Evolutionary conservation across 139 green algal species (phyloP).

Genomic region (Ulvella scutata): DNA sequence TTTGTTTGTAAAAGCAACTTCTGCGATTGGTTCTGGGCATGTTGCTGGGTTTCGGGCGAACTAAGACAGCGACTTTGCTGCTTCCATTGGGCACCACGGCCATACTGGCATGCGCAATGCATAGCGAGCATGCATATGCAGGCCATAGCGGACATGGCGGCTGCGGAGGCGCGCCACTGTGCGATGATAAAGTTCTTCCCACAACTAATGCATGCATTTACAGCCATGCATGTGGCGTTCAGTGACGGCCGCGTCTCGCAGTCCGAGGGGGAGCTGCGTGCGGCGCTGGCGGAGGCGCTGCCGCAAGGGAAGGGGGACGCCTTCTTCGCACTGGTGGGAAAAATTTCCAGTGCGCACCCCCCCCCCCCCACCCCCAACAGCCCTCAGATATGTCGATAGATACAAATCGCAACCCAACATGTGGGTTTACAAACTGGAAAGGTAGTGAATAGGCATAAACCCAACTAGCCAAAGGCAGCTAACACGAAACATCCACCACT

Average conservation of each 20-base stretch:
- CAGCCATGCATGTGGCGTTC: neutral
- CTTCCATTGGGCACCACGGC: neutral
- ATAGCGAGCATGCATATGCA: neutral
- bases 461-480: neutral
- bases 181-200: neutral
- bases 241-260: neutral
- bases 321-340: neutral
- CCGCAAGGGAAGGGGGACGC: neutral
- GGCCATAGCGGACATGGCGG: neutral
- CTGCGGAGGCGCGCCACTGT: neutral
- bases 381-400: neutral
- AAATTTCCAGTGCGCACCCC: neutral
- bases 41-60: too few species aligned
- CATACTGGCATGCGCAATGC: neutral
- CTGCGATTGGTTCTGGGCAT: too few species aligned
- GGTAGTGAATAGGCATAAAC: neutral
- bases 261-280: neutral
- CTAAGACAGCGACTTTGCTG: neutral
- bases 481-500: neutral
- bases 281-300: neutral
- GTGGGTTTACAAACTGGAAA: neutral
- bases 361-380: neutral
- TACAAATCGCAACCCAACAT: neutral
- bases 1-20: too few species aligned
- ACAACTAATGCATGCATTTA: neutral